Evolutionary conservation across 2,329 filamentous ascomycete species (phyloP), one percentile per base, ranked within the genome.

Genomic region (Talaromyces sp.): DNA sequence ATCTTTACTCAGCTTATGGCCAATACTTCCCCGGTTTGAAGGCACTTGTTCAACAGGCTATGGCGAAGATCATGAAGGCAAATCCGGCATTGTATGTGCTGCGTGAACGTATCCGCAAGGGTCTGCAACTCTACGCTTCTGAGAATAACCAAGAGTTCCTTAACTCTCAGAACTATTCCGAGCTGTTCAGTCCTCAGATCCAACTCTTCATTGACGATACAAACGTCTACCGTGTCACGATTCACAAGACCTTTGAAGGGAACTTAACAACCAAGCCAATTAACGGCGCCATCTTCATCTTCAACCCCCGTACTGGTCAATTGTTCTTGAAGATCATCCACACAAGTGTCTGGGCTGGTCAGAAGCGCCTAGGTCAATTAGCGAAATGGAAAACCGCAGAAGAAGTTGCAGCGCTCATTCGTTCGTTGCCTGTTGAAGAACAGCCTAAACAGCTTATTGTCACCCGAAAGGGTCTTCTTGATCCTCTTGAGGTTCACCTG

Each of bases 381-480:
- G 95, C 95, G 56, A 99, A 99, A 77, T 99, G 95, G 95, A 99
- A 99, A 85, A 99, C 95, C 17, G 95, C 95, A 1, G 95, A 99
- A 88, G 95, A 99, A 92, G 96, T 99, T 2, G 95, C 95, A 4
- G 96, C 95, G 22, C 85, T 99, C 51, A 99, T 99, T 76, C 88
- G 95, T 70, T 99, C 95, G 1, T 80, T 99, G 49, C 95, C 95
- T 0, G 93, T 97, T 6, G 95, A 99, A 83, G 96, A 99, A 79
- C 96, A 99, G 77, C 95, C 95, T 43, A 98, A 98, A 81, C 95
- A 99, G 81, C 88, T 99, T 47, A 99, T 99, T 72, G 95, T 99
- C 59, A 99, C 96, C 6, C 88, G 95, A 65, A 99, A 99, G 82
- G 95, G 95, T 87, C 85, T 99, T 59, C 83, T 99, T 60, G 95